phyloP scores from a whole-genome alignment of 73 alveolate species.

The Stentor coeruleus region DNA sequence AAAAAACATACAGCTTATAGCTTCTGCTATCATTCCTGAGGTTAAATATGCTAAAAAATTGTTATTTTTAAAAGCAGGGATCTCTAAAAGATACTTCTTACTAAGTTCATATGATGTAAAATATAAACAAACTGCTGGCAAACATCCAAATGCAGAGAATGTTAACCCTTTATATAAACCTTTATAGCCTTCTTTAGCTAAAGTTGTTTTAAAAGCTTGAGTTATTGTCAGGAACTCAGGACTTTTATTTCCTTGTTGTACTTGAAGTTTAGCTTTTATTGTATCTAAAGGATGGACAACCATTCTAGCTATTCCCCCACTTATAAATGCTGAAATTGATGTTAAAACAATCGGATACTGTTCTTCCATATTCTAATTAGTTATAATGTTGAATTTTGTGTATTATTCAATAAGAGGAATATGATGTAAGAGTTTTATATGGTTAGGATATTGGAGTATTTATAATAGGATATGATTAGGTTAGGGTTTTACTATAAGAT shows the following conservation, averaged over 20 bases:
- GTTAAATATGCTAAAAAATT: conserved; percentile 5
- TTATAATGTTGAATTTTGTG: background rate
- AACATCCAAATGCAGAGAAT: conserved; percentile 39
- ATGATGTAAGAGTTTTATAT: too few species aligned
- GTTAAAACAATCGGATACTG: conserved; percentile 14
- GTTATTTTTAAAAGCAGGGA: background rate
- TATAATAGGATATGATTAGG: too few species aligned
- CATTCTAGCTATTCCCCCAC: conserved; percentile 52
- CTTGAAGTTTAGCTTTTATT: conserved; percentile 67
- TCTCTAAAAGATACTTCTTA: conserved; percentile 33
- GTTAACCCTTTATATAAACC: conserved; percentile 71
- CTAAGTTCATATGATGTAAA: conserved; percentile 63
- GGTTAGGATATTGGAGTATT: too few species aligned
- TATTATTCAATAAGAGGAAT: too few species aligned
- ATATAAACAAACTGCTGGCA: conserved; percentile 70
- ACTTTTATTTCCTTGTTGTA: background rate
- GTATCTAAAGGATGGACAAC: conserved; percentile 84
- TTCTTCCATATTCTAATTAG: conserved; percentile 26
- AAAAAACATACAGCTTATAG: conserved; percentile 77
- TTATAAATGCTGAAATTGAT: conserved; percentile 46
- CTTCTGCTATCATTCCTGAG: conserved; percentile 87
- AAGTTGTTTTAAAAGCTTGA: background rate
- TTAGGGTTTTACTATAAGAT: too few species aligned
- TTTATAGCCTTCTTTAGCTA: conserved; percentile 36
- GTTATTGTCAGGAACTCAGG: background rate